Base-by-base conservation (phyloP, 176 grass and related monocot genomes). In the Elymus sibiricus region DNA sequence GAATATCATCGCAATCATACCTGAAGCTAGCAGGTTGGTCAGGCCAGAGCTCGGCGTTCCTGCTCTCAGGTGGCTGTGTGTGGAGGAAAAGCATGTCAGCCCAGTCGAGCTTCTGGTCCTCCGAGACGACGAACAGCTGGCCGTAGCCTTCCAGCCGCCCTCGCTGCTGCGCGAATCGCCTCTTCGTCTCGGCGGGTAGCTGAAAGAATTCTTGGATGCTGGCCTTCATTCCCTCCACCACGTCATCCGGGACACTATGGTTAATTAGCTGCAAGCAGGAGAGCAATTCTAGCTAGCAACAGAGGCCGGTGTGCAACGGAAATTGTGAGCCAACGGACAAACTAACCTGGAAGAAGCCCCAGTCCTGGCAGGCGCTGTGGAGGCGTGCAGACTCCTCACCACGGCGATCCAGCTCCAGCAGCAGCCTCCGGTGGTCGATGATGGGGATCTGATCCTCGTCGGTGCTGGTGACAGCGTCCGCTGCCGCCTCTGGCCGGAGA, bases 101-200 rank as follows among this genome's bases (percentile, higher is more conserved):
- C 93, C 90, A 95, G 38, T 91, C 90, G 28, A 95, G 60, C 56
- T 90, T 92, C 46, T 89, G 94, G 21, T 95, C 94, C 11, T 95
- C 84, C 0, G 94, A 93, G 16, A 79, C 66, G 0, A 95, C 88
- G 19, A 89, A 95, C 6, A 79, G 49, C 70, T 89, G 94, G 14
- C 91, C 91, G n/a, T 93, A 95, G 1, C 91, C 94, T 17, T 94
- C 80, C 24, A 89, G 4, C 25, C 63, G 79, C 7, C 75, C 62
- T 67, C 27, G 68, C 28, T 72, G 31, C 61, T 92, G 83, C 9
- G 77, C 51, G 58, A 74, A 77, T 19, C 77, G 78, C 24, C 71
- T 35, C 80, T 87, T 89, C 2, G 39, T 70, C 28, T 93, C 86
- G 2, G 79, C 56, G 24, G 86, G 79, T 4, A 66, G 40, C 29